Evolutionary conservation across 305 asterid genomes (phyloP).

Genomic region (Plantago lanceolata): DNA sequence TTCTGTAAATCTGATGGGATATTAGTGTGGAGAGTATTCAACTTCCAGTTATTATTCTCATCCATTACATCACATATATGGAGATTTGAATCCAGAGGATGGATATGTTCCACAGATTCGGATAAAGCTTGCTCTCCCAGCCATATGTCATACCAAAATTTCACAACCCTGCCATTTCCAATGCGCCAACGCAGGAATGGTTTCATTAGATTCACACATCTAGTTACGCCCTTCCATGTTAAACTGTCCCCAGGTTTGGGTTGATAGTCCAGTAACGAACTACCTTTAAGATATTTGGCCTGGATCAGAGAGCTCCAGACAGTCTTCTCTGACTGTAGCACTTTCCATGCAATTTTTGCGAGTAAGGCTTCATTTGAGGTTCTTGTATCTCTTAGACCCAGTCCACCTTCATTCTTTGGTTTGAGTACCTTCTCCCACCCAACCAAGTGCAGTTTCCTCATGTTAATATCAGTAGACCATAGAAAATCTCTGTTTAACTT

Average conservation of each 20-base stretch:
- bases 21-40: too few relatives aligned
- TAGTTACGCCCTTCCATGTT: not conserved
- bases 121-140: too few relatives aligned
- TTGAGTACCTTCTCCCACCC: not conserved
- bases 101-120: too few relatives aligned
- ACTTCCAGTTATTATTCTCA: too few relatives aligned
- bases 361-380: not conserved
- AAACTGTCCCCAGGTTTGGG: not conserved
- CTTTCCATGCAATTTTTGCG: not conserved
- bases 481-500: not conserved
- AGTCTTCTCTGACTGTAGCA: not conserved
- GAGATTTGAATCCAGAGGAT: too few relatives aligned
- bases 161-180: too few relatives aligned
- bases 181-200: too few relatives aligned
- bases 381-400: too few relatives aligned
- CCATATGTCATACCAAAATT: too few relatives aligned
- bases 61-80: too few relatives aligned
- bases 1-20: too few relatives aligned
- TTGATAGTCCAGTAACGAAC: rapidly evolving
- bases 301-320: not conserved
- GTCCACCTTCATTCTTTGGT: not conserved
- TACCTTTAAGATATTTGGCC: not conserved
- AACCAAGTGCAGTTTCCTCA: not conserved
- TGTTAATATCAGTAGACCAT: not conserved
- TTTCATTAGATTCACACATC: too few relatives aligned